Conservation (phyloP, 1,284 basidiomycete genomes). For the Mycena citricolor region DNA sequence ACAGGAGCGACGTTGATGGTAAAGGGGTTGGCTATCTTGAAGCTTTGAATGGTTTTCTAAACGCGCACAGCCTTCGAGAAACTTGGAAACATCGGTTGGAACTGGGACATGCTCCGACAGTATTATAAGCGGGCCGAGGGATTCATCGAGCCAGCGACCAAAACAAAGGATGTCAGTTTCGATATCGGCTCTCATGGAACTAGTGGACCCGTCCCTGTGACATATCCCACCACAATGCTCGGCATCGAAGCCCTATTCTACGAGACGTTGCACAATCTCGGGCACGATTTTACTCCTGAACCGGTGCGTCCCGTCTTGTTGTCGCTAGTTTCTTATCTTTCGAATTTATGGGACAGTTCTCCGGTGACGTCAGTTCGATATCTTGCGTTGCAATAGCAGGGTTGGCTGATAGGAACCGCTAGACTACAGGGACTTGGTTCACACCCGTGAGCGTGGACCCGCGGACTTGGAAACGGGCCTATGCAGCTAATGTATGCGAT, state of each 20-base stretch:
- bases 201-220: conserved; percentile 4
- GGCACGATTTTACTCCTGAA: background rate
- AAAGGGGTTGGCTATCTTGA: background rate
- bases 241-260: conserved; percentile 6
- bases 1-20: conserved; percentile 33
- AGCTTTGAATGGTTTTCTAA: background rate
- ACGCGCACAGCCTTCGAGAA: conserved; percentile 27
- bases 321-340: background rate
- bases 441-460: conserved; percentile 12
- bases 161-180: background rate
- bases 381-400: background rate
- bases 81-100: conserved; percentile 38
- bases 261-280: conserved; percentile 11
- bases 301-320: conserved; percentile 2
- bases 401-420: conserved; percentile 11
- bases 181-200: conserved; percentile 1
- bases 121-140: conserved; percentile 26
- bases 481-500: conserved; percentile 8
- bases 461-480: conserved; percentile 3
- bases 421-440: conserved; percentile 11
- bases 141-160: conserved; percentile 2
- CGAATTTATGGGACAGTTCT: conserved; percentile 6
- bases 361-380: conserved; percentile 11
- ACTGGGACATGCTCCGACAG: conserved; percentile 33
- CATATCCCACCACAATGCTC: background rate